Evolutionary conservation across 2,329 filamentous ascomycete genomes (phyloP), one percentile per base, ranked within the genome.

Genomic region (Aspergillus novoparasiticus): DNA sequence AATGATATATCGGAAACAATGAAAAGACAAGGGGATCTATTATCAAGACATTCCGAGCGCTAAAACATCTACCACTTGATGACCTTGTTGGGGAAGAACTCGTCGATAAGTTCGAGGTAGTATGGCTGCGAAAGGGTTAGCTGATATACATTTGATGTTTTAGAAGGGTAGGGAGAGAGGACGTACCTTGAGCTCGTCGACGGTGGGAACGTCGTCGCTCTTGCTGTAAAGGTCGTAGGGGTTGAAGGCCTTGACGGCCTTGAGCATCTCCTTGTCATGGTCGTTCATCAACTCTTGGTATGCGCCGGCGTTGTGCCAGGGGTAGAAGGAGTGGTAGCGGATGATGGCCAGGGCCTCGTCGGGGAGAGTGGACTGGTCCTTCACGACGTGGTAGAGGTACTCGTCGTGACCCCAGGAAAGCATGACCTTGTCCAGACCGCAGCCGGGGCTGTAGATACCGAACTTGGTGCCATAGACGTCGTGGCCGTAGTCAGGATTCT

Each of bases 151-250:
- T 32, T 26, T n/a, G 2, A 4, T 4, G 3, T 8, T 4, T 6
- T 19, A n/a, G 6, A 19, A 11, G 19, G 26, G 6, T 30, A 45
- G 14, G 11, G 58, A 19, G 26, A 23, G 8, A 16, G 21, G 36
- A 71, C 80, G 68, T 71, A 86, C 85, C 85, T 94, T 96, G 62
- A 96, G 82, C 71, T 91, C 87, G 73, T 93, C 90, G 0, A 89
- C 86, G 62, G 86, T 89, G 1, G 92, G 93, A 26, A 93, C 84
- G 28, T 87, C 91, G 72, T 96, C 93, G 70, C 89, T 93, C 88
- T 96, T 96, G 82, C 90, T 94, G 82, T 96, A 96, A 58, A 96
- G 75, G 75, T 96, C 93, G 72, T 96, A 97, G 0, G 93, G 92
- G 76, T 96, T 96, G 80, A 97, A 96, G 0, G 91, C 92, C 77